phyloP scores from a whole-genome alignment of 163 green algal genomes.

The Scenedesmus sp. region DNA sequence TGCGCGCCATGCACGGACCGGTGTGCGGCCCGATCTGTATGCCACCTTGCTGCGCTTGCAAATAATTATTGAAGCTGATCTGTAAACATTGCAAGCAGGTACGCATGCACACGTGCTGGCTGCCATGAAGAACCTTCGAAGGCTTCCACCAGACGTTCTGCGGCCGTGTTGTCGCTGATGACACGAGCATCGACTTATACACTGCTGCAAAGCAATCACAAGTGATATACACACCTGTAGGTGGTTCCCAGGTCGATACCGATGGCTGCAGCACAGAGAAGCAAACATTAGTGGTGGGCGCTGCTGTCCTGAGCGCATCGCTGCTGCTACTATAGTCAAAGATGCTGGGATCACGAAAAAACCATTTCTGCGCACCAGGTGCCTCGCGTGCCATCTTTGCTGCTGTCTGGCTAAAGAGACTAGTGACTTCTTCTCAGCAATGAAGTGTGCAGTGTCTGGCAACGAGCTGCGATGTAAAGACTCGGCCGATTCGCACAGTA shows the following conservation, averaged over 20 bases:
- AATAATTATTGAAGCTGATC: not conserved
- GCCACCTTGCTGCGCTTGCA: not conserved
- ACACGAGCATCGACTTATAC: not conserved
- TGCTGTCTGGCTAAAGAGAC: slow-evolving; percentile 8
- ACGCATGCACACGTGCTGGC: slow-evolving; percentile 6
- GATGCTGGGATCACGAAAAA: not conserved
- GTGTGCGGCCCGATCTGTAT: not conserved
- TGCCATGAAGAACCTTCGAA: not conserved
- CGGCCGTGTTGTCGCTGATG: not conserved
- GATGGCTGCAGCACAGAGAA: not conserved
- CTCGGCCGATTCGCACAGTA: not conserved
- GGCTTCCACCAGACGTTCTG: slow-evolving; percentile 10
- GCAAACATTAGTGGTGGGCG: slow-evolving; percentile 14
- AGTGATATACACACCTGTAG: slow-evolving; percentile 57
- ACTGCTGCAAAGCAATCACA: not conserved
- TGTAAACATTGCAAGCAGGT: not conserved
- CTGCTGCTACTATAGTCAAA: not conserved
- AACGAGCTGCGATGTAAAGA: not conserved
- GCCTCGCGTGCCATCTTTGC: slow-evolving; percentile 47
- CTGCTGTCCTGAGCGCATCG: not conserved
- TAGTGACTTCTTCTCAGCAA: slow-evolving; percentile 22
- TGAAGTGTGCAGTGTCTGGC: not conserved
- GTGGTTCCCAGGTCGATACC: slow-evolving; percentile 91
- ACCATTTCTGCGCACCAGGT: not conserved
- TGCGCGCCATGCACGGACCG: slow-evolving; percentile 1